Evolutionary conservation across 2,329 filamentous ascomycete species (phyloP).

Genomic region (Ceratocystis papillata): DNA sequence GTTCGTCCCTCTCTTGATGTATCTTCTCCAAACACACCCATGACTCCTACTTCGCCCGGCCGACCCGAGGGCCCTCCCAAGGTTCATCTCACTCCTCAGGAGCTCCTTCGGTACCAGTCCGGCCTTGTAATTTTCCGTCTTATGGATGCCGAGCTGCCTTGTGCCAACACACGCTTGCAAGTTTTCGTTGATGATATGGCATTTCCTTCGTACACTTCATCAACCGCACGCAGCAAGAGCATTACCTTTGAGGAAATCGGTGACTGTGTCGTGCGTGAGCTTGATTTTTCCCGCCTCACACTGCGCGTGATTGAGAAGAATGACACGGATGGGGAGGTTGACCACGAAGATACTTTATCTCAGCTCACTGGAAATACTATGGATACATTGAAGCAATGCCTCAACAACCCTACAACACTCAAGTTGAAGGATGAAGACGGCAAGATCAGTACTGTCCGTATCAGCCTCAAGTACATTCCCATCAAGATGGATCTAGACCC

Average conservation of each 20-base stretch:
- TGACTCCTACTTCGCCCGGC: slow-evolving; percentile 30
- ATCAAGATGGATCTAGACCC: slow-evolving; percentile 90
- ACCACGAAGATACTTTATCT: slow-evolving; percentile 66
- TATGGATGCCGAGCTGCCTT: slow-evolving; percentile 74
- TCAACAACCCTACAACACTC: slow-evolving; percentile 82
- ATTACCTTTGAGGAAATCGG: slow-evolving; percentile 83
- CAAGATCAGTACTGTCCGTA: slow-evolving; percentile 64
- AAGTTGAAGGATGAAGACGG: slow-evolving; percentile 70
- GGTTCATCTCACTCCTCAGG: slow-evolving; percentile 64
- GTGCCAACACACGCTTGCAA: slow-evolving; percentile 67
- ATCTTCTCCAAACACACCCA: slow-evolving; percentile 30
- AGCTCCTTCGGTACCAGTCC: slow-evolving; percentile 76
- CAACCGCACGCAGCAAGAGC: slow-evolving; percentile 56
- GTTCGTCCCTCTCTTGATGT: slow-evolving; percentile 20
- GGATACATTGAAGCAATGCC: slow-evolving; percentile 74
- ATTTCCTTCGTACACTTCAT: slow-evolving; percentile 77
- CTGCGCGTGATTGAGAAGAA: slow-evolving; percentile 73
- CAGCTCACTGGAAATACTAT: slow-evolving; percentile 77
- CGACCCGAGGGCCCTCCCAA: slow-evolving; percentile 53
- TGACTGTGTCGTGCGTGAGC: slow-evolving; percentile 88
- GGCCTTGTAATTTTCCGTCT: slow-evolving; percentile 91
- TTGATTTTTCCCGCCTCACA: slow-evolving; percentile 92
- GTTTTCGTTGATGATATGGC: slow-evolving; percentile 90
- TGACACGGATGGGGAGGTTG: slow-evolving; percentile 59
- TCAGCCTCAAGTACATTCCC: slow-evolving; percentile 90